Evolutionary conservation across 768 basidiomycete species (phyloP).

Genomic region (Mycena alexandri): DNA sequence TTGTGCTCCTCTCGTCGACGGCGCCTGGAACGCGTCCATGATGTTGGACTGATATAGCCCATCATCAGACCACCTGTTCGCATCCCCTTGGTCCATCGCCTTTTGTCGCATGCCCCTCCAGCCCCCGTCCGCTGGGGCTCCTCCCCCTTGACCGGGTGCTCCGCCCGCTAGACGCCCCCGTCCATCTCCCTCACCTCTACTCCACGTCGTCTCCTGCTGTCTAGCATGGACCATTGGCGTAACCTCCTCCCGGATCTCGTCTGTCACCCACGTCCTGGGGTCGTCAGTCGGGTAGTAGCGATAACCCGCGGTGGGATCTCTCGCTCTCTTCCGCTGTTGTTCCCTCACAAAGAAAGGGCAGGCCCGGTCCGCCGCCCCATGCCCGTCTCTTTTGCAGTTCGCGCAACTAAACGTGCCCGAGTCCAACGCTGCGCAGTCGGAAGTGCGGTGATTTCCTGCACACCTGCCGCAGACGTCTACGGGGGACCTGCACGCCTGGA

Average conservation of each 20-base stretch:
- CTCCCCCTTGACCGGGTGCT: background rate
- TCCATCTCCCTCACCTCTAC: background rate
- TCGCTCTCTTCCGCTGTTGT: background rate
- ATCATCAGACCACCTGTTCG: background rate
- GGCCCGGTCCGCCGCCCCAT: background rate
- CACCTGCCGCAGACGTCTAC: constrained; percentile 1
- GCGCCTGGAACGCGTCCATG: background rate
- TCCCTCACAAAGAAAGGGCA: constrained; percentile 4
- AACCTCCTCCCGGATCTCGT: too few species aligned
- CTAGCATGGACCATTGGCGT: too few species aligned
- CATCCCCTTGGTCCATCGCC: background rate
- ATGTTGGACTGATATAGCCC: background rate
- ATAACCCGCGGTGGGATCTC: constrained; percentile 10
- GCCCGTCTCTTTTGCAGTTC: constrained; percentile 7
- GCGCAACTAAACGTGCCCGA: background rate
- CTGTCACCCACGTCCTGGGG: background rate
- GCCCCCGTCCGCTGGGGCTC: background rate
- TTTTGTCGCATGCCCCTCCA: background rate
- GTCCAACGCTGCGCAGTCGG: background rate
- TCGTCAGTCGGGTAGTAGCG: constrained; percentile 6
- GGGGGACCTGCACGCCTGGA: background rate
- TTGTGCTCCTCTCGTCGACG: too few species aligned
- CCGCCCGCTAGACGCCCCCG: background rate
- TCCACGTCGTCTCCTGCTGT: too few species aligned
- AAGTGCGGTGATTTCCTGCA: background rate